phyloP scores from a whole-genome alignment of 2,329 filamentous ascomycete genomes.

The Pseudofabraea citricarpa region DNA sequence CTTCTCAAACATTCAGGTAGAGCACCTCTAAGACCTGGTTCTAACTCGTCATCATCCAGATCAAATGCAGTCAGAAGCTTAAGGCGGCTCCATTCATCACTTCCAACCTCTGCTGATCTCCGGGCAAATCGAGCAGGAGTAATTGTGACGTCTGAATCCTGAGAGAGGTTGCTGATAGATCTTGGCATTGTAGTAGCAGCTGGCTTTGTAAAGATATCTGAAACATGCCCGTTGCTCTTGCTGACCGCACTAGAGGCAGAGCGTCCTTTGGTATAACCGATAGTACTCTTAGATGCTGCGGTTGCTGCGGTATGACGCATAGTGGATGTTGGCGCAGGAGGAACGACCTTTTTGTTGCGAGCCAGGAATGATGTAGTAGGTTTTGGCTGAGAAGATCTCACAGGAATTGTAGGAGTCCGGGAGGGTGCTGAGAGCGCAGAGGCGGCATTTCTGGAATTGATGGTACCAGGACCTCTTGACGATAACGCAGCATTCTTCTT shows the following conservation, averaged over 20 bases:
- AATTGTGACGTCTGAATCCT: constrained; percentile 39
- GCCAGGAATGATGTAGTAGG: constrained; percentile 27
- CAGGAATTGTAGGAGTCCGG: constrained; percentile 22
- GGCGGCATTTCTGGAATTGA: constrained; percentile 51
- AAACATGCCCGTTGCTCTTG: constrained; percentile 4
- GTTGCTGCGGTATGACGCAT: constrained; percentile 57
- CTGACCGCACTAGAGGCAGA: constrained; percentile 37
- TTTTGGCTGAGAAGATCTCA: constrained; percentile 26
- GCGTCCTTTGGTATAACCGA: constrained; percentile 81
- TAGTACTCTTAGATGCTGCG: constrained; percentile 70
- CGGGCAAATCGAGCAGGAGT: constrained; percentile 41
- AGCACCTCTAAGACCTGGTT: constrained; percentile 19
- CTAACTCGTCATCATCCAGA: constrained; percentile 37
- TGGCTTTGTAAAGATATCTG: constrained; percentile 8
- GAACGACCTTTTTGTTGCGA: constrained; percentile 31
- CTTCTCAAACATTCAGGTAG: constrained; percentile 27
- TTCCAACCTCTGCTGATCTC: constrained; percentile 20
- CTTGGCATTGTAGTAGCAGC: constrained; percentile 7
- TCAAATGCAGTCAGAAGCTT: constrained; percentile 57
- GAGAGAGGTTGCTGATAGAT: constrained; percentile 30
- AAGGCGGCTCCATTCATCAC: constrained; percentile 36
- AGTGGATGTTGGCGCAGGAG: constrained; percentile 37
- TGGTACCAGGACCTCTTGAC: constrained; percentile 39
- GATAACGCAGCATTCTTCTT: constrained; percentile 18
- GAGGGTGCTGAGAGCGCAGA: constrained; percentile 42